Conservation (phyloP, 805 yeast genomes). For the Yamadazyma sp. region DNA sequence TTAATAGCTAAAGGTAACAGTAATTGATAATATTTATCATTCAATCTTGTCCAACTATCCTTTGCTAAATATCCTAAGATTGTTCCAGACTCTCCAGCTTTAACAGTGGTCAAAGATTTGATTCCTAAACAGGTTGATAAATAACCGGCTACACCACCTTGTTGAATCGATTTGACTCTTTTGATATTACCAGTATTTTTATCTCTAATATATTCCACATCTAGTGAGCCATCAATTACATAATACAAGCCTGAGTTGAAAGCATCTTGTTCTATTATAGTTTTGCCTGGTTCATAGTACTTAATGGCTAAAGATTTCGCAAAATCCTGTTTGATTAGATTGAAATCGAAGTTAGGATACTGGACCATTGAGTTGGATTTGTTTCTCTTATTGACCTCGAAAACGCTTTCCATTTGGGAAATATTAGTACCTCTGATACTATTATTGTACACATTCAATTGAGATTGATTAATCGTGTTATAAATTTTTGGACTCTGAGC, state of each 20-base stretch:
- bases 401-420: not conserved
- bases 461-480: conserved; percentile 26
- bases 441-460: conserved; percentile 8
- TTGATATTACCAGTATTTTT: conserved; percentile 16
- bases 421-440: conserved; percentile 6
- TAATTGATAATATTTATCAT: conserved; percentile 74
- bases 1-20: conserved; percentile 76
- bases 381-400: conserved; percentile 3
- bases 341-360: conserved; percentile 6
- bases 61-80: conserved; percentile 64
- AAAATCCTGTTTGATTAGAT: conserved; percentile 46
- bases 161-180: conserved; percentile 53
- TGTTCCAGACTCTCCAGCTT: conserved; percentile 51
- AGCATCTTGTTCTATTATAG: conserved; percentile 61
- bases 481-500: conserved; percentile 26
- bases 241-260: conserved; percentile 74
- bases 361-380: conserved; percentile 5
- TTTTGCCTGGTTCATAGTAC: conserved; percentile 49
- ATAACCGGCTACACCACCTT: conserved; percentile 89
- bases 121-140: conserved; percentile 77
- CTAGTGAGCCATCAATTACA: conserved; percentile 74
- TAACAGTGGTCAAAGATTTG: conserved; percentile 70
- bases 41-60: conserved; percentile 56
- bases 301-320: conserved; percentile 58
- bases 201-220: conserved; percentile 36